Percentiles rank a stretch among this genome's conserved stretches.
Conservation (phyloP, 2,329 filamentous ascomycete species). For the Hysterium pulicare region DNA sequence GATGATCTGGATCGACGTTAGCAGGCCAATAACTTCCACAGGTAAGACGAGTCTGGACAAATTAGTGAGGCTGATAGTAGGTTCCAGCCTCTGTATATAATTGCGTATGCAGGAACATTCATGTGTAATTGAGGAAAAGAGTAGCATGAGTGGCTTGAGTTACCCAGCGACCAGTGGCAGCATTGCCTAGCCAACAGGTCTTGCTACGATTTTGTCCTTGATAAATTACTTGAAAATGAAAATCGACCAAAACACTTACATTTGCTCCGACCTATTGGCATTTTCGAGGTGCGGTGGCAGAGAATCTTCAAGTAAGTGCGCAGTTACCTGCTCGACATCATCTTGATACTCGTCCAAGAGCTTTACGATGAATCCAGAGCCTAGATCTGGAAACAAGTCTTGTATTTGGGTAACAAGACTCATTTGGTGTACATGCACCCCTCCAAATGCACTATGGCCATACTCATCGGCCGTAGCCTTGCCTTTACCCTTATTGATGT, state of each 20-base stretch:
- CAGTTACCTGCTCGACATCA: slow-evolving; percentile 73
- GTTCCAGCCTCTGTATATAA: too few relatives aligned
- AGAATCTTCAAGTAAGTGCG: slow-evolving; percentile 75
- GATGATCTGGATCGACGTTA: too few relatives aligned
- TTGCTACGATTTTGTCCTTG: too few relatives aligned
- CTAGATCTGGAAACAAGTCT: slow-evolving; percentile 86
- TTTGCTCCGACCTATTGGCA: slow-evolving; percentile 61
- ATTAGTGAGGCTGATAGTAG: too few relatives aligned
- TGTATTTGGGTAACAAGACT: slow-evolving; percentile 87
- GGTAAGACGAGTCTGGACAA: too few relatives aligned
- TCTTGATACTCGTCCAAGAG: slow-evolving; percentile 77
- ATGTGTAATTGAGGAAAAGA: too few relatives aligned
- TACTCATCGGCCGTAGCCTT: slow-evolving; percentile 32
- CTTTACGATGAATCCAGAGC: slow-evolving; percentile 74
- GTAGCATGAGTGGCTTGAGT: too few relatives aligned
- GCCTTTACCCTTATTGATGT: slow-evolving; percentile 65
- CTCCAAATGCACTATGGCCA: slow-evolving; percentile 37
- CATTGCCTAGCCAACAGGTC: too few relatives aligned
- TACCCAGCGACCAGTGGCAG: too few relatives aligned
- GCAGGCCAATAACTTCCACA: too few relatives aligned
- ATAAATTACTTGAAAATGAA: too few relatives aligned
- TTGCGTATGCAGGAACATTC: too few relatives aligned
- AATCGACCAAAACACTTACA: slow-evolving; percentile 49
- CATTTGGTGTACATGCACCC: slow-evolving; percentile 75
- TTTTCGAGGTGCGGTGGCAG: slow-evolving; percentile 65